Conservation (phyloP, 202 grass and related monocot genomes). For the Setaria viridis region DNA sequence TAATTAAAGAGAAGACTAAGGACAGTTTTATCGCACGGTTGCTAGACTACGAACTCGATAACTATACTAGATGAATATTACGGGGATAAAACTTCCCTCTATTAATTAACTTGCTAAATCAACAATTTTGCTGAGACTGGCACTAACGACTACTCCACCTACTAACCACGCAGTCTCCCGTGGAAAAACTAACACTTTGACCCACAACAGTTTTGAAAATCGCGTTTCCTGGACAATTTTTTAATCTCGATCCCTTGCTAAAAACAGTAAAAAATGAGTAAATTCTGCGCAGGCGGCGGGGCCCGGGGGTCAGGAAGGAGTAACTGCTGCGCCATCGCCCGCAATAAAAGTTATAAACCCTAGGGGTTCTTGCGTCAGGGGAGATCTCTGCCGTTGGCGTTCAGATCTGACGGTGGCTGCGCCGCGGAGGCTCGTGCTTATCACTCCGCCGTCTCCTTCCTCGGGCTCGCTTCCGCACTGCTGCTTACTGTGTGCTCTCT, state of each 20-base stretch:
- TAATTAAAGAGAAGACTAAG: conserved; percentile 13
- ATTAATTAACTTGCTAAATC: too few species aligned
- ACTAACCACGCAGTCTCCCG: neutral
- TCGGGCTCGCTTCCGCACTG: conserved; percentile 39
- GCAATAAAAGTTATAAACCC: conserved; percentile 76
- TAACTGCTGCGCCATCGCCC: conserved; percentile 43
- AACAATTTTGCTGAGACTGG: too few species aligned
- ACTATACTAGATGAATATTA: too few species aligned
- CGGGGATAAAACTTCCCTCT: too few species aligned
- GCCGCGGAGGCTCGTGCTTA: conserved; percentile 62
- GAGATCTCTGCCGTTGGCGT: conserved; percentile 41
- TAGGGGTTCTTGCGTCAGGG: conserved; percentile 58
- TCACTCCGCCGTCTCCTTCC: conserved; percentile 56
- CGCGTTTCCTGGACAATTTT: neutral
- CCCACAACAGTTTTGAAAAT: neutral
- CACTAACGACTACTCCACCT: neutral
- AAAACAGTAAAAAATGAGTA: conserved; percentile 13
- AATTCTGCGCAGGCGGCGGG: neutral
- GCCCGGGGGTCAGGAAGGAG: conserved; percentile 42
- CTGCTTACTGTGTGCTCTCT: conserved; percentile 51
- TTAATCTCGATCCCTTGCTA: neutral
- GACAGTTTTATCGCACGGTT: neutral
- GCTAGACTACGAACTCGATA: too few species aligned
- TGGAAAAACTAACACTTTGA: neutral
- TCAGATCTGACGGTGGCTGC: conserved; percentile 41